Evolutionary conservation across 139 green algal genomes (phyloP), one percentile per base, ranked within the genome.

Genomic region (Auxenochlorella pyrenoidosa): DNA sequence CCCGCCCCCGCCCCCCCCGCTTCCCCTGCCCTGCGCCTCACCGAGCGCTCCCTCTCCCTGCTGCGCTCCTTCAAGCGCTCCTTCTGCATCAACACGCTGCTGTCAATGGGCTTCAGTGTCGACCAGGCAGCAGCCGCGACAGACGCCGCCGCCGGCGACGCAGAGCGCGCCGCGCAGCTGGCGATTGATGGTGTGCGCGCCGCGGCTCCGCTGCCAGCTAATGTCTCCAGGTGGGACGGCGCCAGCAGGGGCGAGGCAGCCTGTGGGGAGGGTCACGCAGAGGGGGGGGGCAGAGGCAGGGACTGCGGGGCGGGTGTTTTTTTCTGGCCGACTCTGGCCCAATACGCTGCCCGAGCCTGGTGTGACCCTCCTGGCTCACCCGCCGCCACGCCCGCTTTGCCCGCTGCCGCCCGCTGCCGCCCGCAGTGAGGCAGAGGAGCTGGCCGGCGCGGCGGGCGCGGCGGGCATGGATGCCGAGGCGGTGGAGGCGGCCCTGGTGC

Each of bases 1-100:
- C 75, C 24, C 38, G 0, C 43, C 5, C 13, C 75, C 75, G 12
- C 43, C 13, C 6, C 28, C 13, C 30, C 47, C 36, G 28, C 58
- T 8, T 51, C 24, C 16, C 36, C 43, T 2, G 79, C 36, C 58
- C 26, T 59, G 76, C 79, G 26, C 36, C 79, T 58, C 43, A 63
- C 30, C 43, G 30, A 59, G 3, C 43, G 43, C 26, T 84, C 36
- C 79, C 36, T 84, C 34, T 26, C 36, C 36, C 58, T 84, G 24
- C 40, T 84, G 30, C 79, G 79, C 58, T 10, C 24, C 24, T 73
- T 73, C 79, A 84, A 84, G 79, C 40, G 36, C 58, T 47, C 60
- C 36, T 32, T 15, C 24, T 72, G 54, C 79, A 6, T 84, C 24
- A 73, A 73, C 58, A 71, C 36, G 1, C 38, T 84, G 21, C 58